phyloP scores from a whole-genome alignment of 129 eudicot species.

The Heracleum sosnowskyi region DNA sequence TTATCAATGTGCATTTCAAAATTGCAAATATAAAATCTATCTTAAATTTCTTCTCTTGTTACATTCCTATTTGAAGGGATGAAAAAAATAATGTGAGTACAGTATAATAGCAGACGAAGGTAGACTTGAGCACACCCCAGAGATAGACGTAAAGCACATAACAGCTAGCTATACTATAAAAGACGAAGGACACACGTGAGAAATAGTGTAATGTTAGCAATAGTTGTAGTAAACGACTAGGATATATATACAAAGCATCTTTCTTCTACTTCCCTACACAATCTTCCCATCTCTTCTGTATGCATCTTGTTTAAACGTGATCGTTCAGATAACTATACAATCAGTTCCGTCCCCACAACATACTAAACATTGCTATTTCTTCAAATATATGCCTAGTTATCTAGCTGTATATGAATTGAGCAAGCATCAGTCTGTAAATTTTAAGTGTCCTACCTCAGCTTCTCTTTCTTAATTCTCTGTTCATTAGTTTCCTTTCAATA shows the following conservation, averaged over 20 bases:
- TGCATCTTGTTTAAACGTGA: slow-evolving; percentile 33
- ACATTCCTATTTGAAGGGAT: neutral
- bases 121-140: slow-evolving; percentile 7
- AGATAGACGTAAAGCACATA: neutral
- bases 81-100: neutral
- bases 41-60: neutral
- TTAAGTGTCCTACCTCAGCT: neutral
- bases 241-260: neutral
- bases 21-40: neutral
- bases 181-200: slow-evolving; percentile 30
- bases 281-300: slow-evolving; percentile 22
- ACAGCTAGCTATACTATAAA: slow-evolving; percentile 12
- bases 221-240: neutral
- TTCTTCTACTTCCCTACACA: neutral
- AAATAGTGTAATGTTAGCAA: slow-evolving; percentile 4
- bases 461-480: neutral
- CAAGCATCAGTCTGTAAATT: slow-evolving; percentile 11
- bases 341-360: slow-evolving; percentile 42
- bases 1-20: neutral
- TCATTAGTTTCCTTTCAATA: neutral
- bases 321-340: slow-evolving; percentile 35
- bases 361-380: neutral
- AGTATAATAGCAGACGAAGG: neutral
- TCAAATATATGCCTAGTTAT: slow-evolving; percentile 15
- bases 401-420: slow-evolving; percentile 13